Base-by-base conservation (phyloP, 208 protist genomes). In the Leishmania aethiopica region DNA sequence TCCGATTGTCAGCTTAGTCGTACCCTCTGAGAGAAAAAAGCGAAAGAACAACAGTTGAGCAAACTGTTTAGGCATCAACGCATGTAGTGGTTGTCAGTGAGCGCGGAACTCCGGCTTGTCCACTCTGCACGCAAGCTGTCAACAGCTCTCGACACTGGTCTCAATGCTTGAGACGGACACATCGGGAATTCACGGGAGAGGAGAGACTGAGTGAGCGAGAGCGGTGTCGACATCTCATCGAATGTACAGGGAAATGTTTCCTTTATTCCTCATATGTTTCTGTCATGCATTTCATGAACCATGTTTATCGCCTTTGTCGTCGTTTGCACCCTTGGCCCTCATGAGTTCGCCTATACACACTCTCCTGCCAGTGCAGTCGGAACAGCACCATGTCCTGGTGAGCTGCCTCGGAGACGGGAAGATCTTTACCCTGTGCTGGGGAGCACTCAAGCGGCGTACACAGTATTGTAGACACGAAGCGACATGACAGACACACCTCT, bases 231-330 rank as follows among this genome's bases (percentile, higher is more conserved):
- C 42, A 25, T 19, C 42, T 28, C 19, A 73, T 73, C 3, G 42
- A 53, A 51, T 51, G 69, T 15, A 11, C 42, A 13, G 69, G 69
- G 42, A 6, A 17, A 17, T 73, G 25, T 49, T 32, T 42, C 42
- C 69, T 73, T 73, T 3, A 32, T 6, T 67, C 32, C 60, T 67
- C 60, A 35, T 32, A 51, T 73, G 40, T n/a, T 73, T 73, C 42
- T 47, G n/a, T 25, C 40, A 32, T 19, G 25, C 25, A 73, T 53
- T 73, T 53, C 40, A 73, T 49, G 42, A 73, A 25, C 15, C 42
- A 47, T 51, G 25, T 51, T 47, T 53, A 66, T 81, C 42, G 66
- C 66, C 66, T 76, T 73, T 42, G 62, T 67, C 76, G 32, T 81
- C 25, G 40, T 76, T 57, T 32, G 5, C 40, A 32, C 42, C 42